Evolutionary conservation across 2,329 filamentous ascomycete genomes (phyloP).

Genomic region (Neonectria hederae): DNA sequence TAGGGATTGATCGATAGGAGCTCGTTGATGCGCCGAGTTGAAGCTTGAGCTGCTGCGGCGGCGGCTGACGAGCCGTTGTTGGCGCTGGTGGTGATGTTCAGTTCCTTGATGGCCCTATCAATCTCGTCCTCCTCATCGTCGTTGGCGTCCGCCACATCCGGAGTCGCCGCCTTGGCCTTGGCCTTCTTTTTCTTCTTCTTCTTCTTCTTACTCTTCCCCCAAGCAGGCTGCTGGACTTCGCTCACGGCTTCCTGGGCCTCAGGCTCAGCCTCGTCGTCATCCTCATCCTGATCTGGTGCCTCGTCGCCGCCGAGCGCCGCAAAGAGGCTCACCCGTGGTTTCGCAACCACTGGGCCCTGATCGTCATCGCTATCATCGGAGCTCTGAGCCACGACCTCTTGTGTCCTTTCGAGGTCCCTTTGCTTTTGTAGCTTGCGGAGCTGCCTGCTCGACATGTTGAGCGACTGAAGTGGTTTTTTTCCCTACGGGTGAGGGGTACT

Average conservation of each 20-base stretch:
- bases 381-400: constrained; percentile 23
- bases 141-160: constrained; percentile 21
- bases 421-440: constrained; percentile 63
- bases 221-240: constrained; percentile 26
- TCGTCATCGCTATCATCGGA: constrained; percentile 45
- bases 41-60: constrained; percentile 8
- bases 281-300: constrained; percentile 50
- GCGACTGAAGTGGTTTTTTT: constrained; percentile 6
- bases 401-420: constrained; percentile 53
- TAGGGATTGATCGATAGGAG: constrained; percentile 67
- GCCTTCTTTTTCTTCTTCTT: constrained; percentile 52
- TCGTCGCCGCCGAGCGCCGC: constrained; percentile 60
- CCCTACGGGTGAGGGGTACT: constrained; percentile 25
- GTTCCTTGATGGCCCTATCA: constrained; percentile 61
- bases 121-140: constrained; percentile 62
- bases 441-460: constrained; percentile 61
- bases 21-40: constrained; percentile 46
- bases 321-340: constrained; percentile 59
- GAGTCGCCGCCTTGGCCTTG: constrained; percentile 37
- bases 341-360: constrained; percentile 44
- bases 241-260: constrained; percentile 31
- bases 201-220: constrained; percentile 51
- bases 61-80: constrained; percentile 8
- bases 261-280: constrained; percentile 32
- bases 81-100: constrained; percentile 50